Percentiles rank a stretch among this genome's conserved stretches.
phyloP scores from a whole-genome alignment of 495 filamentous ascomycete species.

The Penicillium bovifimosum region DNA sequence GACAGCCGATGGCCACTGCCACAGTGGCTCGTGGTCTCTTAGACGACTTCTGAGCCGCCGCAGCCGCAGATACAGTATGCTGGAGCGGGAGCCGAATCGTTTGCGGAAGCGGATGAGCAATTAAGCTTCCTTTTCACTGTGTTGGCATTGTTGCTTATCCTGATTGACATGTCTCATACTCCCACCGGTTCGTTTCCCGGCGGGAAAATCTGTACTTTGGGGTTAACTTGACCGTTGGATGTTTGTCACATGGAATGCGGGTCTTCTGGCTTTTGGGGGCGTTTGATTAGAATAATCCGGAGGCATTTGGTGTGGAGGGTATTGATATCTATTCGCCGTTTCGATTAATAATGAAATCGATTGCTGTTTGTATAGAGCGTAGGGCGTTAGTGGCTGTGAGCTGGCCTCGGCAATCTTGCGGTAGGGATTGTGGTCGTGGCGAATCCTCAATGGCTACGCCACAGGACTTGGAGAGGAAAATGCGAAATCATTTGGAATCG shows the following conservation, averaged over 20 bases:
- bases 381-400: background rate
- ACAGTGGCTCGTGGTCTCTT: conserved; percentile 35
- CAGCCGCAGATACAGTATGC: conserved; percentile 35
- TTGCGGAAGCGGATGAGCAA: conserved; percentile 34
- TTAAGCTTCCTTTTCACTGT: background rate
- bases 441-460: conserved; percentile 1
- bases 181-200: too few species aligned
- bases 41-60: conserved; percentile 36
- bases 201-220: background rate
- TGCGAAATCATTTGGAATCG: too few species aligned
- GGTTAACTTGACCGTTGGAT: background rate
- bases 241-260: background rate
- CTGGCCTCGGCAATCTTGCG: conserved; percentile 1
- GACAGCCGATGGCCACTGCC: background rate
- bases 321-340: too few species aligned
- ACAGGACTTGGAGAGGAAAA: too few species aligned
- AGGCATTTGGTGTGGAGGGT: background rate
- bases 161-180: too few species aligned
- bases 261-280: background rate
- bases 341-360: too few species aligned
- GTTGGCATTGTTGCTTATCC: too few species aligned
- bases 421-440: conserved; percentile 5
- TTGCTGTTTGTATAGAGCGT: background rate
- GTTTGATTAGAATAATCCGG: background rate
- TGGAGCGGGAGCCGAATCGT: conserved; percentile 43